Evolutionary conservation across 331 rosid species (phyloP).

Genomic region (Cucumis variabilis): DNA sequence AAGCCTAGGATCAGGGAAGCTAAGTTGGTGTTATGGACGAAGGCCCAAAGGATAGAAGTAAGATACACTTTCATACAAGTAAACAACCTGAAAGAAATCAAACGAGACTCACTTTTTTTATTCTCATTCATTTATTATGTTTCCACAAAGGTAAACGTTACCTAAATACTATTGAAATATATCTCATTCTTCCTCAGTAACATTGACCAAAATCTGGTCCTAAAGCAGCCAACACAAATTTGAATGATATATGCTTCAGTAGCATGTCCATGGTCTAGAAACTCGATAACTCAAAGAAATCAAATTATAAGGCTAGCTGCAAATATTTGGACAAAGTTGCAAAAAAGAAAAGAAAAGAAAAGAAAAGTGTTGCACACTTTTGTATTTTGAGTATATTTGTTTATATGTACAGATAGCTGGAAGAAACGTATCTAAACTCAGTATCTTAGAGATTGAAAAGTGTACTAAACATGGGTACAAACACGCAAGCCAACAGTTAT

Average conservation of each 20-base stretch:
- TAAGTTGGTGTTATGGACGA: too few species aligned
- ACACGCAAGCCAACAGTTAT: not conserved
- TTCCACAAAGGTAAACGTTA: too few species aligned
- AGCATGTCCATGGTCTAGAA: not conserved
- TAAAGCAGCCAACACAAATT: slow-evolving; percentile 15
- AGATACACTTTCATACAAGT: not conserved
- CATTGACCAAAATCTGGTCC: not conserved
- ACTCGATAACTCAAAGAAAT: not conserved
- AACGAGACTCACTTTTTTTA: too few species aligned
- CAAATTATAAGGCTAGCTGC: not conserved
- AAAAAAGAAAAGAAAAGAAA: too few species aligned
- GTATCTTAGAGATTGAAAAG: slow-evolving; percentile 21
- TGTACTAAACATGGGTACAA: not conserved
- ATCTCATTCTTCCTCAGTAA: not conserved
- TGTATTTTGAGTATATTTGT: not conserved
- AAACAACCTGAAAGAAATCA: not conserved
- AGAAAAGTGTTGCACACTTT: not conserved
- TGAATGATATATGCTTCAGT: not conserved
- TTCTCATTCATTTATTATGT: too few species aligned
- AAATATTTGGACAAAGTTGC: slow-evolving; percentile 18
- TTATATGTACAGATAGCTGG: slow-evolving; percentile 22
- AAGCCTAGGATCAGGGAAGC: too few species aligned
- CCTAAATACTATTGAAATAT: not conserved
- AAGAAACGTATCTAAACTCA: not conserved
- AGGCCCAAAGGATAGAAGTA: too few species aligned